Base-by-base conservation (phyloP, 768 basidiomycete genomes). In the Tephrocybe sp. region DNA sequence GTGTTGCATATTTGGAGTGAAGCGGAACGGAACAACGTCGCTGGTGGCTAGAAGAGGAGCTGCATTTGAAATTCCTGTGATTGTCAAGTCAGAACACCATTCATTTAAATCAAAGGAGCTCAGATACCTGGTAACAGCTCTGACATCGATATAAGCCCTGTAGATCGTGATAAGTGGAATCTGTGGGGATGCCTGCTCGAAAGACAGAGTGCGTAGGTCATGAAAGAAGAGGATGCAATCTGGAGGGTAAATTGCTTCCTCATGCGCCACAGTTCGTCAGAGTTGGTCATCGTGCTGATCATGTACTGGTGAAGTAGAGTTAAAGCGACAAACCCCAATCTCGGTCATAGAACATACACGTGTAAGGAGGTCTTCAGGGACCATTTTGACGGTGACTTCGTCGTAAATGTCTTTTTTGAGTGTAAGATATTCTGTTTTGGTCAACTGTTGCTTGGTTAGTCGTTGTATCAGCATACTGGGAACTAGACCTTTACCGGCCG, bases 191-290 rank as follows among this genome's bases (percentile, higher is more conserved):
- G 76, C 38, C 95, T 84, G 61, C 88, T 89, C 22, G 87, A 86
- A 25, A 97, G 75, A 57, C 82, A 88, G 58, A 97, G 80, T 23
- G 89, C 74, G 62, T 88, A 95, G 13, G 93, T 94, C 82, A 95
- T 86, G 76, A 97, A 98, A 59, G 90, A 87, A 36, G 82, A 83
- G 1, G 89, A 79, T 5, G 97, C 92, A 30, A 93, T 73, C 62
- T 98, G 94, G 33, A 88, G 66, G 8, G 94, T 86, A 67, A 98
- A 97, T 68, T 97, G 94, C 70, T 97, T 98, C 52, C 97, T 84
- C 83, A 98, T 93, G 52, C 90, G 79, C 95, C 95, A 99, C 3
- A 98, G 76, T 58, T 94, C 91, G 49, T 82, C 80, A 4, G 94
- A 83, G 2, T 78, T 79, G 39, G 77, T 71, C 91, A 97, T 95